Base-by-base conservation (phyloP, 139 green algal genomes). In the Chlorella ohadii region DNA sequence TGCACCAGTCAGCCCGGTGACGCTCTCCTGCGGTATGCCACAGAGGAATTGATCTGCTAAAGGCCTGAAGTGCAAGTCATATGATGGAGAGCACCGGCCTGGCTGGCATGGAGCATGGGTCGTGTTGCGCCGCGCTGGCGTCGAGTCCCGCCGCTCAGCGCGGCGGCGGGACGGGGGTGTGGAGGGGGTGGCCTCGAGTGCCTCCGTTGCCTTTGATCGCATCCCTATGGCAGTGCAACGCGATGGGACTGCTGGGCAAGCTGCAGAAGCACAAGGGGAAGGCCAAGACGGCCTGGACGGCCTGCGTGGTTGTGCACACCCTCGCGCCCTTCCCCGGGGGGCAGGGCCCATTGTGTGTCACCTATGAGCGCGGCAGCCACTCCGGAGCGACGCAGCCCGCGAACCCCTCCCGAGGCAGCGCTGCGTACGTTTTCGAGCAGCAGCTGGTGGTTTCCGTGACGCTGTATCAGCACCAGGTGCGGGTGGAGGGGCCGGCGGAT, bases 391-490 rank as follows among this genome's bases (percentile, higher is more conserved):
- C 76, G 4, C 36, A 63, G 76, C 76, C n/a, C 36, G 23, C 23
- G 23, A 41, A 19, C 2, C 74, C 28, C 3, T 63, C 74, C 6
- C 28, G 39, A 28, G 41, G 70, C 70, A 16, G 36, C 34, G 27
- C 28, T 17, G 59, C 39, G 5, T 83, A 75, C 27, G 63, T 44
- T 11, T 83, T 83, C 17, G 63, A 83, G 28, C 63, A 83, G 41
- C 63, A 73, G 63, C 28, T 83, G 5, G 3, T 19, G 39, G 19
- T 83, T 63, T 63, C 78, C 1, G 78, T 33, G 4, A 83, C 78
- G 6, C 78, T 83, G 27, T 83, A 51, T n/a, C 44, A 73, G 63
- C 63, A 65, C 15, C 63, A 39, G 1, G n/a, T 41, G 64, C 31
- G 15, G 34, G 64, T 38, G 7, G 1, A 38, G 63, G 28, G 28